Evolutionary conservation across 2,329 filamentous ascomycete species (phyloP), one percentile per base, ranked within the genome.

Genomic region (Neofusicoccum sp.): DNA sequence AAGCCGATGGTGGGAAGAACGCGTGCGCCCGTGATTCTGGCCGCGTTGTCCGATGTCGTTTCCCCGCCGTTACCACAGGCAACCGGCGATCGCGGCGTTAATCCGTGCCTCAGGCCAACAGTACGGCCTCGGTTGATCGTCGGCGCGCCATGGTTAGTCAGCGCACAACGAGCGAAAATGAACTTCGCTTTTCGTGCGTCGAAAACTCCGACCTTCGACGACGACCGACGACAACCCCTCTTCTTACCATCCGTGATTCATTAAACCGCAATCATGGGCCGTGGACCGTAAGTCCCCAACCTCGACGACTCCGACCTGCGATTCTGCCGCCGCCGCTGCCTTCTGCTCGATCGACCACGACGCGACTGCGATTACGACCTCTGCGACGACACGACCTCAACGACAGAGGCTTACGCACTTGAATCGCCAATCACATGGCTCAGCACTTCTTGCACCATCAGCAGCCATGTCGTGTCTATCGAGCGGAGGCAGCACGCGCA

Each of bases 261-360:
- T 70, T 71, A 78, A 61, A 68, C 75, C 77, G 79, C 74, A 73
- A 88, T 78, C 75, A 89, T 89, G 86, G 85, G 83, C 78, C 84
- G 86, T 79, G 86, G 86, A 85, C 86, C 84, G 81, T 84, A 76
- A 82, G 82, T 84, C 65, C 16, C 7, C 59, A 50, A 39, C 36
- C 22, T n/a, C 37, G 41, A 63, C 12, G 3, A 22, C 33, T 45
- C 41, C 39, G 39, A 56, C 7, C 11, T 11, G 33, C 61, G 49
- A 16, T 22, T n/a, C 22, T 14, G 49, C 39, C 54, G 61, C 16
- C 31, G 33, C 33, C 34, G 6, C 49, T 44, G 49, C 50, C 61
- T 62, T 28, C 59, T 44, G 36, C 47, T 52, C 44, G 48, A 39
- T 14, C 39, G n/a, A 5, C 16, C 9, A 43, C n/a, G 29, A 56